Conservation (phyloP, 2,329 filamentous ascomycete genomes). For the Ophiosphaerella herpotricha region DNA sequence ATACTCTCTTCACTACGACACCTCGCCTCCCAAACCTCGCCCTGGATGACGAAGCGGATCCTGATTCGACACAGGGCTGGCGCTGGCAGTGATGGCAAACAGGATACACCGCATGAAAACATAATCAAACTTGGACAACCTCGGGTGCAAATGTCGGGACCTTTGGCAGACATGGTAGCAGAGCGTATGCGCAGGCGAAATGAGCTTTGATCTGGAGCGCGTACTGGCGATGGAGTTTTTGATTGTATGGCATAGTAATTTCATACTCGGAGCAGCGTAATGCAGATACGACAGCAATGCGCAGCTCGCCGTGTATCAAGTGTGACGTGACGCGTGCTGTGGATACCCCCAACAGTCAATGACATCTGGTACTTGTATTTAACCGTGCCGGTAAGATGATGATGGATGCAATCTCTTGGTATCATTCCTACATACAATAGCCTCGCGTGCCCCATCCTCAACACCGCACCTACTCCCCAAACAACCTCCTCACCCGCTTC, state of each 20-base stretch:
- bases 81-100: slow-evolving; percentile 11
- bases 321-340: no score
- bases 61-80: slow-evolving; percentile 11
- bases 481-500: slow-evolving; percentile 77
- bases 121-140: slow-evolving; percentile 36
- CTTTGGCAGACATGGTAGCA: slow-evolving; percentile 40
- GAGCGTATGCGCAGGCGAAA: slow-evolving; percentile 33
- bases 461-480: slow-evolving; percentile 63
- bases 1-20: slow-evolving; percentile 13
- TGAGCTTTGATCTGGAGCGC: slow-evolving; percentile 31
- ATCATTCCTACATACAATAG: neutral
- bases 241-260: no score
- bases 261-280: slow-evolving; percentile 13
- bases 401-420: slow-evolving; percentile 4
- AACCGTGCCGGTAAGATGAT: no score
- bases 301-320: neutral
- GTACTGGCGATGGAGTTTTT: no score
- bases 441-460: neutral
- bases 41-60: neutral
- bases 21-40: neutral
- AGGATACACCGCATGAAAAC: slow-evolving; percentile 3
- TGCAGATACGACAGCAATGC: slow-evolving; percentile 26
- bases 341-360: no score
- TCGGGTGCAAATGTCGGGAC: slow-evolving; percentile 41
- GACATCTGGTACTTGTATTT: no score